Base-by-base conservation (phyloP, 345 rosid genomes). In the Aquilaria yunnanensis region DNA sequence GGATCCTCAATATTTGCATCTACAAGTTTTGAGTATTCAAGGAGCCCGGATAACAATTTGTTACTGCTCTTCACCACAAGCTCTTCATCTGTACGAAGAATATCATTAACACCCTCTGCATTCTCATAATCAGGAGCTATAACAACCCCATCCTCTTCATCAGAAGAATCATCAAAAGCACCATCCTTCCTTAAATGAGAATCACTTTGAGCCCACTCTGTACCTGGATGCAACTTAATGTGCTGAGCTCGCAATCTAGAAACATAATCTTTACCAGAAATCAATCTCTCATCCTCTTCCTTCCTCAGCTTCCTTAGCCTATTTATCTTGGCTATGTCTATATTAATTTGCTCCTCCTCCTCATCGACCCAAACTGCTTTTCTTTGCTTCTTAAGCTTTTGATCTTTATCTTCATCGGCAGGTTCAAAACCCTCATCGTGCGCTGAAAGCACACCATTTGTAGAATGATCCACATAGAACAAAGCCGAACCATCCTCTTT, bases 281-380 rank as follows among this genome's bases (percentile, higher is more conserved):
- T 80, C 64, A 76, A 59, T 7, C 77, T 77, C 78, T 94, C 99
- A 43, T 75, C 73, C 63, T 88, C 97, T 65, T 82, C 92, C 70
- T 88, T 86, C 74, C 96, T 78, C 67, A 94, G 81, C 77, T 94
- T 94, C 75, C 97, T 90, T 73, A 94, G 65, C 63, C 99, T 83
- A 61, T 82, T 94, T 47, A 79, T 87, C 32, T 61, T 70, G 49
- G 86, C 80, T 55, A 90, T 88, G 60, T 90, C 73, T 41, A 94
- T 50, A 14, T 47, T 72, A 4, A 83, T 56, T 55, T 71, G 64
- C 60, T 77, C 84, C 80, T 94, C 97, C 77, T 94, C 99, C 54
- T 94, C 96, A 67, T 94, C 99, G 47, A 82, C 88, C 97, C 99
- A 94, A 2, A 67, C 96, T 56, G 97, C 81, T 70, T 80, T 77